Evolutionary conservation across 352 stramenopile genomes (phyloP), one percentile per base, ranked within the genome.

Genomic region (Thalassiosira exigua): DNA sequence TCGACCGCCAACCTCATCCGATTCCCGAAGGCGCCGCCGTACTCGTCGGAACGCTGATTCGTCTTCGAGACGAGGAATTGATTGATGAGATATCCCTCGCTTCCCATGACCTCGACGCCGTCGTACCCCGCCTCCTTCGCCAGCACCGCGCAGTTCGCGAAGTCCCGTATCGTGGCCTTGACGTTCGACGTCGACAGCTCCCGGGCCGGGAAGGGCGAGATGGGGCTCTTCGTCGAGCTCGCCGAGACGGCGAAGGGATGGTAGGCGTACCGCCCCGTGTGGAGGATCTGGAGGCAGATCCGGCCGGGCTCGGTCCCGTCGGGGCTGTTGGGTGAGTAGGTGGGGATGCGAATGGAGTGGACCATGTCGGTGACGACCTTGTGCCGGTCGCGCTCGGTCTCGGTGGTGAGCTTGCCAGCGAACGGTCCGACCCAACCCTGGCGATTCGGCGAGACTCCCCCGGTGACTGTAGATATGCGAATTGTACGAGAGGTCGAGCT

Each of bases 31-130:
- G 81, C 69, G 3, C 96, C 96, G 9, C 97, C 97, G 87, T 96
- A 99, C 73, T 98, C 82, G 83, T 99, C 97, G 42, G 86, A 96
- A 44, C 96, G 92, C 24, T 95, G 92, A 88, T 99, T 99, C 2
- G 96, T 98, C 70, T 95, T 88, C 42, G 94, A 87, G 0, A 96
- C 94, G 59, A 99, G 93, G 76, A 99, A 99, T 92, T 99, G 95
- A 85, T 98, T 98, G 79, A 99, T 97, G 4, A 99, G 73, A 71
- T 99, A 99, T 9, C 97, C 97, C 87, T 99, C 96, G n/a, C 90
- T 97, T 1, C 96, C 96, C 96, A 99, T 99, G 66, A 99, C 95
- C 90, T 99, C 97, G 0, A 99, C 96, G 21, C 96, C 97, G 74
- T 99, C 96, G 82, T 99, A 99, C 19, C 97, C 97, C 5, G 95